A percentile compares a stretch with the other conserved stretches of the same genome.
These are phyloP conservation scores for Naganishia sp. DNA, from an alignment of 1,284 basidiomycete genomes.

Conservation along the genomic window DNA sequence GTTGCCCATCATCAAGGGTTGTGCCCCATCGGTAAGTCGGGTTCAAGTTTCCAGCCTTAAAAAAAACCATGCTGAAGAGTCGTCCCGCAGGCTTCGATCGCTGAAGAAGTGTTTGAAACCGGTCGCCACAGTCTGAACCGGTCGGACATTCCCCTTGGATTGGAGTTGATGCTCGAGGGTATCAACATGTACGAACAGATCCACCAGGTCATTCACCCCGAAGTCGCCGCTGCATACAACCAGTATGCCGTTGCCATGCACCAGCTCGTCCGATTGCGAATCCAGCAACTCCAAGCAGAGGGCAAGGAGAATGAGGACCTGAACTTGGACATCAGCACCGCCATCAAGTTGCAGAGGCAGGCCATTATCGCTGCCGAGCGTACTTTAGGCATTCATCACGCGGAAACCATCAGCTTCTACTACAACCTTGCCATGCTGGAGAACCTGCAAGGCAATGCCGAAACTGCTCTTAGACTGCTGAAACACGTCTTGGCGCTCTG, in stretches of 20 bases:
- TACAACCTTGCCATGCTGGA: slow-evolving; percentile 61
- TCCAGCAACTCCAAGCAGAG: slow-evolving; percentile 49
- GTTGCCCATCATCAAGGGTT: slow-evolving; percentile 59
- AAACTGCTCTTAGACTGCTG: slow-evolving; percentile 56
- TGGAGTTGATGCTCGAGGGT: slow-evolving; percentile 60
- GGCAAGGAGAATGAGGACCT: slow-evolving; percentile 41
- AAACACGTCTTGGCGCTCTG: slow-evolving; percentile 59
- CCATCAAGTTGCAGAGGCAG: slow-evolving; percentile 59
- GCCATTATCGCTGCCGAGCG: slow-evolving; percentile 61
- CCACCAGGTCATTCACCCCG: slow-evolving; percentile 61
- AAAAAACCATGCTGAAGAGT: slow-evolving; percentile 18
- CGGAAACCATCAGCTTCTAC: slow-evolving; percentile 60
- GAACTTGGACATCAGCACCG: slow-evolving; percentile 54
- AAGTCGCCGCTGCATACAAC: slow-evolving; percentile 59
- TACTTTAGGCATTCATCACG: slow-evolving; percentile 59
- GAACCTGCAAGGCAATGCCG: slow-evolving; percentile 55
- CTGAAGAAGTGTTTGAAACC: slow-evolving; percentile 60
- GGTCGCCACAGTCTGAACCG: slow-evolving; percentile 58
- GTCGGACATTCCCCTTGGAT: slow-evolving; percentile 57
- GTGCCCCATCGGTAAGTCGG: slow-evolving; percentile 54
- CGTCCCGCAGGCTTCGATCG: slow-evolving; percentile 52
- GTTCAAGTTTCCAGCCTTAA: neutral
- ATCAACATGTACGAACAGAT: slow-evolving; percentile 61
- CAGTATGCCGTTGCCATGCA: slow-evolving; percentile 57
- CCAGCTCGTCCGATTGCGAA: slow-evolving; percentile 52